Base-by-base conservation (phyloP, 352 stramenopile genomes). In the Blastocystis sp. region DNA sequence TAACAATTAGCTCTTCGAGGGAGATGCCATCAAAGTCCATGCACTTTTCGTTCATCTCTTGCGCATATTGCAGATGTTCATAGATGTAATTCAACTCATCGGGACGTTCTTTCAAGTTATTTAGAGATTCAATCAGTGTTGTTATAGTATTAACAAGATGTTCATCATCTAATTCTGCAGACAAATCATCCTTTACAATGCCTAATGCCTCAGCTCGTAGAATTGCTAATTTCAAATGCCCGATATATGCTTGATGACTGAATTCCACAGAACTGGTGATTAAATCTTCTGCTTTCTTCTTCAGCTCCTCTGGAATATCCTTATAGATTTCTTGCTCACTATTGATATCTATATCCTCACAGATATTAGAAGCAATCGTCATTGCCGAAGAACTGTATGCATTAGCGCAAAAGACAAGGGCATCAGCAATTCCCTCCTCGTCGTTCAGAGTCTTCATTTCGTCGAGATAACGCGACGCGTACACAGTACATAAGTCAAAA, bases 21-120 rank as follows among this genome's bases (percentile, higher is more conserved):
- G 73, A 84, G 15, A 66, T 3, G 11, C 73, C 73, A 45, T 84
- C 73, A 45, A 53, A 66, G 29, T 84, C 73, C 15, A 64, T 26
- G 53, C 73, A 84, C 73, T 84, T 43, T 37, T 84, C 54, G 23
- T 68, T 84, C 45, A 68, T 68, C n/a, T 84, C 73, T 34, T 43
- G 59, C 8, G 73, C 73, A 11, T 53, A 43, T 43, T 68, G 26
- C 3, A 84, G 23, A 23, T 68, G 62, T 26, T 84, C 53, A 37
- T 66, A 34, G 39, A 84, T 84, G 18, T 43, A 29, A 1, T 41
- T 9, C 3, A 68, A 15, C 0, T 66, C 73, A 37, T 84, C 56
- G 56, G 29, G 37, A n/a, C 62, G 34, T 47, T 26, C 50, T 26
- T 84, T 68, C 20, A 26, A 50, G 8, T 66, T 37, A n/a, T 84